phyloP scores from a whole-genome alignment of 106 monocot genomes.

The Acanthochlamys bracteata region DNA sequence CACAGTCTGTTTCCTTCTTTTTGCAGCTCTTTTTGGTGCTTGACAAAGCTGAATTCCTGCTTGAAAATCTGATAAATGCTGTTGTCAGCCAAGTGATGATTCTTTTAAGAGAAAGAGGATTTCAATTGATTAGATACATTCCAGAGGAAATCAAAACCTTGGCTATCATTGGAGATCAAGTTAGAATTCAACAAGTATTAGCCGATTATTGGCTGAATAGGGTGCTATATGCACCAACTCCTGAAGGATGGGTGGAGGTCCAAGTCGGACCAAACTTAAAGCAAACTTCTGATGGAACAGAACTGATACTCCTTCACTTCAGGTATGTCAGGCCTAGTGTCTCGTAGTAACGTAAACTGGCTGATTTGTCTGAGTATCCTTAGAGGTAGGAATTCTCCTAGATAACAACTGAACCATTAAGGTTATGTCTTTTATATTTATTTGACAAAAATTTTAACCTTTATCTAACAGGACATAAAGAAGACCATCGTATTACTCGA shows the following conservation, averaged over 20 bases:
- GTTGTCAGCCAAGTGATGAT: conserved; percentile 96
- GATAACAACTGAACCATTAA: no score
- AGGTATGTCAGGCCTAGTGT: conserved; percentile 32
- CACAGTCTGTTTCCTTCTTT: not conserved
- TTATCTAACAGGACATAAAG: no score
- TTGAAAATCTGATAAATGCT: conserved; percentile 73
- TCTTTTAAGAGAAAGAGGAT: conserved; percentile 64
- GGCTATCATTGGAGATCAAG: conserved; percentile 73
- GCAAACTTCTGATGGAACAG: conserved; percentile 47
- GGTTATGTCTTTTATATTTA: no score
- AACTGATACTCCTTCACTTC: conserved; percentile 55
- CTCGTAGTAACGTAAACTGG: not conserved
- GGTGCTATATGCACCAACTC: conserved; percentile 66
- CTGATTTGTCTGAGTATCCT: not conserved
- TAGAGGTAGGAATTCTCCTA: not conserved
- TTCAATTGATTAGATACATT: conserved; percentile 84
- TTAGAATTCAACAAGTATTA: conserved; percentile 78
- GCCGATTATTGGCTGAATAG: conserved; percentile 75
- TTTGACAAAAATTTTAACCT: no score
- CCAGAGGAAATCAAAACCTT: conserved; percentile 83
- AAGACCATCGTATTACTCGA: no score
- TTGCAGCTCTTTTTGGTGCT: conserved; percentile 60
- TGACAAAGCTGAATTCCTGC: conserved; percentile 58
- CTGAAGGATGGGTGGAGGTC: conserved; percentile 87
- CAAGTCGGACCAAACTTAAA: conserved; percentile 60